Base-by-base conservation (phyloP, 805 yeast genomes). In the Candida germanica region DNA sequence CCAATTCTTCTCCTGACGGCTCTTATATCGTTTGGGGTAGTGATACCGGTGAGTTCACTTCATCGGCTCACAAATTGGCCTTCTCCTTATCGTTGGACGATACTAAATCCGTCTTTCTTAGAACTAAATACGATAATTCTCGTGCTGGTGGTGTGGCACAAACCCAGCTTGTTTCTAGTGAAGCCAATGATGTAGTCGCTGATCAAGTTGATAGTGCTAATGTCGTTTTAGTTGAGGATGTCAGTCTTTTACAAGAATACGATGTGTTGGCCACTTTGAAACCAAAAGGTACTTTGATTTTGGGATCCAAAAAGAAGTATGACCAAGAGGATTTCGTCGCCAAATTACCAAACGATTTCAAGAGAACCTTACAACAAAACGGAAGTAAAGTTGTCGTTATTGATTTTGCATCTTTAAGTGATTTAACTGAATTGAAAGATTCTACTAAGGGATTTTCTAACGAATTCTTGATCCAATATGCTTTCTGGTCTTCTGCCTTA, bases 381-480 rank as follows among this genome's bases (percentile, higher is more conserved):
- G 61, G 72, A 25, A 64, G 77, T 46, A 64, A 67, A 35, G 57
- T 88, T 29, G 64, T 68, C 40, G 61, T 84, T 18, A 53, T 87
- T 33, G 94, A 87, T 58, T 67, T 74, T 45, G 69, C 79, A 15
- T 54, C 75, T 14, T 64, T 83, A 41, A 86, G 83, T 27, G 86
- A 77, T 37, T 71, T 79, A 48, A 83, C 77, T 43, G 56, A 59
- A 12, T 45, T 56, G 25, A 59, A 57, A 34, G 64, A 59, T 33
- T 79, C 80, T 37, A 80, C 93, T 26, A 73, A 77, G 48, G 94
- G 94, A 19, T 80, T 88, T 55, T 78, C 93, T 3, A 69, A 71
- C 21, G 73, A 79, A 25, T 81, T 88, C 57, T 87, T 87, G 33
- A 64, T 77, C 39, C 95, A 88, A 63, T 76, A 83, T 27, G 86